Base-by-base conservation (phyloP, 2,329 filamentous ascomycete genomes). In the Penicillium sp. region DNA sequence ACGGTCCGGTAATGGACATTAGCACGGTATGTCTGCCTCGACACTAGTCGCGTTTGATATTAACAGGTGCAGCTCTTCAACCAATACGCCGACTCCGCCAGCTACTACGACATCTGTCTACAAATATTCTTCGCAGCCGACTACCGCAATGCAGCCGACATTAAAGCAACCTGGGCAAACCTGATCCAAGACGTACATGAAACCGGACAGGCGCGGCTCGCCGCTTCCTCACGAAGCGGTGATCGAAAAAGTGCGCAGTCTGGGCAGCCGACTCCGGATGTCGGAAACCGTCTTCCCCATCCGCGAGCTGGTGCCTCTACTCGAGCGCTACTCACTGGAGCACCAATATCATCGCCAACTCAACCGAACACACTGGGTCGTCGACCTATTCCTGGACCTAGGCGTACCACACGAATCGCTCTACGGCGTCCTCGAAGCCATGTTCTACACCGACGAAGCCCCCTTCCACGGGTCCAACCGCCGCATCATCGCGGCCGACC, bases 31-130 rank as follows among this genome's bases (percentile, higher is more conserved):
- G 84, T 76, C 18, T 13, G 3, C 26, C 13, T n/a, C 6, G 27
- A 24, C 42, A n/a, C 4, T 13, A 11, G 27, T 16, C 16, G 14
- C 43, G 51, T 64, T 53, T 6, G 31, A 34, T 18, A 34, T 64
- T 53, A 48, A 52, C 22, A 8, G 27, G 20, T 27, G 40, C 61
- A 94, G 83, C 81, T 98, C n/a, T 98, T 89, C 73, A 95, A 97
- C 65, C 75, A 82, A 53, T 98, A 89, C 61, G 89, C 90, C 45
- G 90, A 96, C 63, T 85, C 88, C 61, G 93, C 89, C 2, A 85
- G 83, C 40, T 98, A 98, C 75, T 91, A 89, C 70, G 93, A 97
- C 65, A 80, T 98, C 41, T 95, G 88, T 64, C 80, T 98, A 7
- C 77, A 91, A 49, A 95, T 98, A 61, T 97, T 90, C 74, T 86